Base-by-base conservation (phyloP, 2,329 filamentous ascomycete species). In the Thelonectria blattea region DNA sequence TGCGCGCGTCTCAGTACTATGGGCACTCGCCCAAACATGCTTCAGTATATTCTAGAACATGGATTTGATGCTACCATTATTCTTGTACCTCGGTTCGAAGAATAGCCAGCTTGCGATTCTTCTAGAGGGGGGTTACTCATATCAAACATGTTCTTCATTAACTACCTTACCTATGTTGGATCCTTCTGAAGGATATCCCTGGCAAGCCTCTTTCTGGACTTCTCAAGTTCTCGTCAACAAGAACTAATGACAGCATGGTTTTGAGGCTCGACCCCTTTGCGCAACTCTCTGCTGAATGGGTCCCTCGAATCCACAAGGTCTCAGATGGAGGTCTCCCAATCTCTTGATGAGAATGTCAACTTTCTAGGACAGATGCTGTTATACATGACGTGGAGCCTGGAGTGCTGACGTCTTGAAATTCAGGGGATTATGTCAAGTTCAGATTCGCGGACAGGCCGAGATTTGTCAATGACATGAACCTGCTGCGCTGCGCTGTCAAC, bases 101-200 rank as follows among this genome's bases (percentile, higher is more conserved):
- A n/a, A n/a, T n/a, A n/a, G n/a, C n/a, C n/a, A n/a, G n/a, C n/a
- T n/a, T n/a, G n/a, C n/a, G n/a, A n/a, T n/a, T n/a, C n/a, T n/a
- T n/a, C n/a, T n/a, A n/a, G n/a, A n/a, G n/a, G n/a, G n/a, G n/a
- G n/a, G n/a, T n/a, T n/a, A n/a, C n/a, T n/a, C n/a, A n/a, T n/a
- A n/a, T n/a, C 5, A 11, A 52, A 52, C 14, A 49, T 22, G 3
- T 61, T 57, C 11, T 18, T 34, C 12, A 5, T 61, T 1, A 12
- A 47, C 2, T 48, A 47, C 15, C 3, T 55, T 17, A 3, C n/a
- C n/a, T n/a, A n/a, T n/a, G n/a, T n/a, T n/a, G n/a, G 24, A 4
- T 22, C 32, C n/a, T 58, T 5, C 52, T n/a, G 12, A 32, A n/a
- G 22, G 14, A 58, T 24, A 42, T n/a, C n/a, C 55, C 32, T 39